phyloP scores from a whole-genome alignment of 2,329 filamentous ascomycete species.

The Aspergillus intermedius region DNA sequence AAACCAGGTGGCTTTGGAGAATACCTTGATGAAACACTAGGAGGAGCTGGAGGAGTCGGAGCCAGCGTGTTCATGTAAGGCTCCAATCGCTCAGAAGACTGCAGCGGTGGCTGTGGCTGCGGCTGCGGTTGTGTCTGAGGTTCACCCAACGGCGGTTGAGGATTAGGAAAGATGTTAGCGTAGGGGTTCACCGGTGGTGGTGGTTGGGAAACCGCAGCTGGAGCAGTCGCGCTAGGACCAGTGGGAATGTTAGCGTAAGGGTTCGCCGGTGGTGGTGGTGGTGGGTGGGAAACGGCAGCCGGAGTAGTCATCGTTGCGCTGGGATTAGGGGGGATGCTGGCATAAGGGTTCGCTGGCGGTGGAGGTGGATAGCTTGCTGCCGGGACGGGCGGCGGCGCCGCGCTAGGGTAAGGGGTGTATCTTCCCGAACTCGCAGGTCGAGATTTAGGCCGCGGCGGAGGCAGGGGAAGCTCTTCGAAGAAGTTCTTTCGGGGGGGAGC shows the following conservation, averaged over 20 bases:
- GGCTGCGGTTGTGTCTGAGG: constrained; percentile 16
- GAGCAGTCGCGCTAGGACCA: background rate
- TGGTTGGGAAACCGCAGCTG: background rate
- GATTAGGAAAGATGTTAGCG: constrained; percentile 4
- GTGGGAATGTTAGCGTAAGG: too few species aligned
- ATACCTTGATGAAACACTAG: constrained; percentile 32
- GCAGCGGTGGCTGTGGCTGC: constrained; percentile 21
- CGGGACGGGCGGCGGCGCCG: constrained; percentile 9
- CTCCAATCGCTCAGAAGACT: constrained; percentile 27
- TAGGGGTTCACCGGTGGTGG: background rate
- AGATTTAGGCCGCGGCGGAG: constrained; percentile 48
- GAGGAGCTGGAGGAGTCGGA: constrained; percentile 22
- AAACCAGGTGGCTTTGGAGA: constrained; percentile 34
- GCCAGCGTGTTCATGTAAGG: constrained; percentile 25
- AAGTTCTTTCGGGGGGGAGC: constrained; percentile 47
- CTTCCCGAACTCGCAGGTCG: constrained; percentile 47
- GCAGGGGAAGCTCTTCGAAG: constrained; percentile 66
- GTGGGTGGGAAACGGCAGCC: background rate
- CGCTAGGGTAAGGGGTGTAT: constrained; percentile 32
- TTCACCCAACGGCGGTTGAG: constrained; percentile 13
- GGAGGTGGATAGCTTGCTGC: constrained; percentile 9
- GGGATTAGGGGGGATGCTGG: constrained; percentile 5
- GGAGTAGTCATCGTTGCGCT: background rate
- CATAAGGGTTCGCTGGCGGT: constrained; percentile 14
- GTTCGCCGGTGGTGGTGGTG: background rate